Evolutionary conservation across 2,329 filamentous ascomycete species (phyloP), one percentile per base, ranked within the genome.

Genomic region (Penicillium sp.): DNA sequence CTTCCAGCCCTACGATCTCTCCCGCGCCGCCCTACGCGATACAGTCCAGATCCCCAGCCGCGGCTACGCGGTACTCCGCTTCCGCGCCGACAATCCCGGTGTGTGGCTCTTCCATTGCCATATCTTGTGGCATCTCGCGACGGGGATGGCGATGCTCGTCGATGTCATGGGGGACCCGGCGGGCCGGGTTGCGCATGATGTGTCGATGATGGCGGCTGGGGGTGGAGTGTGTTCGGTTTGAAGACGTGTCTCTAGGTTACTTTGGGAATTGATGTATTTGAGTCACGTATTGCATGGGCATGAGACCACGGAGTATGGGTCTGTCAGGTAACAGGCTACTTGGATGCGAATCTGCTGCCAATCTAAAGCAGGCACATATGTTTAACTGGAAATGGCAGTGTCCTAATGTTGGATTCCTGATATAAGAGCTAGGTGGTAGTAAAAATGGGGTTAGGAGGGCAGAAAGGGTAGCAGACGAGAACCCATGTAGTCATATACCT

Each of bases 11-110:
- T 74, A 74, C 35, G 59, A 75, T 41, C 61, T 71, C 14, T 64
- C 69, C 12, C 65, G 58, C 4, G 72, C 71, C 2, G 83, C 81
- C 76, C 75, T 82, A 2, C 75, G 84, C 47, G 85, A 87, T 62
- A 84, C 80, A 0, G 70, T 86, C 11, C 79, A 84, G 62, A 81
- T 86, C 3, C 75, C 77, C 0, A 83, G 83, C 4, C 79, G 83
- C 22, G 82, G 83, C 1, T 80, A 86, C 67, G 77, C 83, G 20
- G 83, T 86, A 2, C 72, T 87, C 4, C 77, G 85, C 2, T 86
- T 86, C 72, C 71, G 72, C 14, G 81, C 83, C 3, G 79, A 85
- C 65, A 86, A 86, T 57, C 81, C 81, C 3, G 81, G 77, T 8
- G 71, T 81, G 1, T 82, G 80, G 79, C 54, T 83, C 1, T 81